These are phyloP conservation scores for Apiosordaria backusii DNA, from an alignment of 495 filamentous ascomycete species.

Conservation along the genomic window DNA sequence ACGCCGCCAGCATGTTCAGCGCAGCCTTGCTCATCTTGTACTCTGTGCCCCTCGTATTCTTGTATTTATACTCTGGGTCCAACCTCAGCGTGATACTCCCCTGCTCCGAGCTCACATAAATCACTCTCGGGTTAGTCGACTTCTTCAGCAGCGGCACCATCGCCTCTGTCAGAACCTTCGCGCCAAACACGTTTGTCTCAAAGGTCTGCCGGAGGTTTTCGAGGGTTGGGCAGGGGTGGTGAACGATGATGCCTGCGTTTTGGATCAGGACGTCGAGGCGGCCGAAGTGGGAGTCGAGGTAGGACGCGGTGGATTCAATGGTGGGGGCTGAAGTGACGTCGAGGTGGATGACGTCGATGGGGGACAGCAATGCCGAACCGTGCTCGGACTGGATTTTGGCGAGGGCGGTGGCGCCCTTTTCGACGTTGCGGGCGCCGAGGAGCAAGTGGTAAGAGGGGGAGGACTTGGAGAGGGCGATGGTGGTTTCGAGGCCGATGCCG, in stretches of 20 bases:
- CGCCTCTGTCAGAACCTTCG: constrained; percentile 41
- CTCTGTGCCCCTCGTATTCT: constrained; percentile 23
- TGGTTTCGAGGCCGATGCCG: constrained; percentile 49
- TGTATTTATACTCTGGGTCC: constrained; percentile 25
- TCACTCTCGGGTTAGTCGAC: constrained; percentile 41
- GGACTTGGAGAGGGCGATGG: constrained; percentile 40
- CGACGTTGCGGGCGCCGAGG: constrained; percentile 40
- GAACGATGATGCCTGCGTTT: constrained; percentile 43
- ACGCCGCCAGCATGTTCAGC: constrained; percentile 59
- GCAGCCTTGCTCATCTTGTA: constrained; percentile 59
- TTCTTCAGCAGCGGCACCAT: constrained; percentile 46
- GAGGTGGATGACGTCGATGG: constrained; percentile 37
- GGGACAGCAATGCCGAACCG: constrained; percentile 25
- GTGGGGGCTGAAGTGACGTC: constrained; percentile 47
- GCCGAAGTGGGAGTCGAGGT: constrained; percentile 35
- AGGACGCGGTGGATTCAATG: constrained; percentile 33
- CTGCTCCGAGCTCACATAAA: constrained; percentile 42
- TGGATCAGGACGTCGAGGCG: constrained; percentile 48
- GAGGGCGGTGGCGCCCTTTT: constrained; percentile 44
- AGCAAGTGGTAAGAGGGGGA: constrained; percentile 43
- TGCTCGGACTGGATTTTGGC: constrained; percentile 30
- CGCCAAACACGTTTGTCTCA: constrained; percentile 49
- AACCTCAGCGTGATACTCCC: constrained; percentile 29
- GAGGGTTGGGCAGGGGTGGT: constrained; percentile 21
- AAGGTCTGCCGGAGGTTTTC: constrained; percentile 38